Conservation (phyloP, 768 basidiomycete species). For the Lentinula aciculospora region DNA sequence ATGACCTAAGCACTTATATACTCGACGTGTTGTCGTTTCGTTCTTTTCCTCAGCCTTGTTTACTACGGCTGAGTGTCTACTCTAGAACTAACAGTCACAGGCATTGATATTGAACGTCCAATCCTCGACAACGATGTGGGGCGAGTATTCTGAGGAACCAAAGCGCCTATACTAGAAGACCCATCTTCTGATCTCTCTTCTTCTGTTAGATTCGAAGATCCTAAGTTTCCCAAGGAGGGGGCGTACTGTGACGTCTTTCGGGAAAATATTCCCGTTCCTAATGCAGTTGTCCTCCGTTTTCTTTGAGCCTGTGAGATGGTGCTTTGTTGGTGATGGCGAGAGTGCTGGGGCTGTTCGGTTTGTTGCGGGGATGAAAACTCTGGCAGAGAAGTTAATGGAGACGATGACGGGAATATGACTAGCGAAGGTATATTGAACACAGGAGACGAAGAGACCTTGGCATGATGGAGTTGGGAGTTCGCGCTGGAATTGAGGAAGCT, state of each 20-base stretch:
- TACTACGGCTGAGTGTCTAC: no score
- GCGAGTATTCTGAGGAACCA: neutral
- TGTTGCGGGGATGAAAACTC: neutral
- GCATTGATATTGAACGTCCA: slow-evolving; percentile 1
- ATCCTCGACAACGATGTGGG: neutral
- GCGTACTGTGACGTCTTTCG: neutral
- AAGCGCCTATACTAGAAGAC: neutral
- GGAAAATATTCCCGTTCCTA: neutral
- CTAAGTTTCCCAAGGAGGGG: neutral
- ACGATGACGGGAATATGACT: neutral
- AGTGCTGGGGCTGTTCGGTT: neutral
- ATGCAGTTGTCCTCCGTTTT: neutral
- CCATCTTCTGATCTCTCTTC: neutral
- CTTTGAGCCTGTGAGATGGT: neutral
- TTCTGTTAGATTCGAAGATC: neutral
- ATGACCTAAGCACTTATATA: no score
- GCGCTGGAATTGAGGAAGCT: neutral
- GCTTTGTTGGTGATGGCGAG: neutral
- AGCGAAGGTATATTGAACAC: slow-evolving; percentile 1
- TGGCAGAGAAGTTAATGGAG: neutral
- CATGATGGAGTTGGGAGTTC: neutral
- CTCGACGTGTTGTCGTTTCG: no score
- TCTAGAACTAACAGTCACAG: no score
- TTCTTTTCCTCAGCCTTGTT: no score
- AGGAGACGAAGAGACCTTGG: neutral